These are phyloP conservation scores for Suhomyces choctaworum DNA, from an alignment of 1,139 yeast genomes.

Conservation along the genomic window DNA sequence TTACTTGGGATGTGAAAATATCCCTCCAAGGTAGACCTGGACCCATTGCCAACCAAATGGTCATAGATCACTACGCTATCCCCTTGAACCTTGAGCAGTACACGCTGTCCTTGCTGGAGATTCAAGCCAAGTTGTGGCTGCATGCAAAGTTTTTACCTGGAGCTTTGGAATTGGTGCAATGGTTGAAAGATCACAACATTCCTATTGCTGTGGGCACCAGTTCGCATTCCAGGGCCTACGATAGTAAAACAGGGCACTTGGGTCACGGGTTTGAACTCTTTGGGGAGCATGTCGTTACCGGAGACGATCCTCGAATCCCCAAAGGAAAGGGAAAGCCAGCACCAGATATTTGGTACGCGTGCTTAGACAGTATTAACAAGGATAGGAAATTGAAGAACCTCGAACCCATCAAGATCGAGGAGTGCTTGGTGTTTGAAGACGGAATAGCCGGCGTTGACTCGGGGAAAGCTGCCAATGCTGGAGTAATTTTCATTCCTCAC, in stretches of 20 bases:
- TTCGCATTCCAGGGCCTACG: conserved; percentile 60
- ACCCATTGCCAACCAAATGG: conserved; percentile 54
- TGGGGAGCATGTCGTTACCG: conserved; percentile 71
- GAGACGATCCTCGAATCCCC: conserved; percentile 83
- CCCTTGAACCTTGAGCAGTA: conserved; percentile 68
- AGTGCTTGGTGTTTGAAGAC: conserved; percentile 90
- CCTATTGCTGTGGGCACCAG: conserved; percentile 96
- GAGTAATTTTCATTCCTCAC: conserved; percentile 92
- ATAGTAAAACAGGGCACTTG: conserved; percentile 69
- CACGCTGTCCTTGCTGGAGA: conserved; percentile 47
- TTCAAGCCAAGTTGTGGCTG: conserved; percentile 65
- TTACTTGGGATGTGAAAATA: conserved; percentile 89
- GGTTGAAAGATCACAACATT: conserved; percentile 47
- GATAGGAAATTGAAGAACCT: conserved; percentile 34
- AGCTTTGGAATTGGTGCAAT: conserved; percentile 63
- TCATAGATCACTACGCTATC: conserved; percentile 67
- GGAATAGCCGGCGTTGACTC: conserved; percentile 87
- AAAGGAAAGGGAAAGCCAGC: conserved; percentile 87
- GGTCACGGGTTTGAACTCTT: conserved; percentile 62
- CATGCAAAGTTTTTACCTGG: conserved; percentile 76
- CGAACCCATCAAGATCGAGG: conserved; percentile 61
- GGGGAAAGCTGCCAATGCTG: conserved; percentile 80
- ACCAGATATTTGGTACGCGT: conserved; percentile 90
- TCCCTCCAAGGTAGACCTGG: conserved; percentile 92
- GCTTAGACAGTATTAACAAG: conserved; percentile 66